phyloP scores from a whole-genome alignment of 2,329 filamentous ascomycete genomes.

The Stemphylium vesicarium region DNA sequence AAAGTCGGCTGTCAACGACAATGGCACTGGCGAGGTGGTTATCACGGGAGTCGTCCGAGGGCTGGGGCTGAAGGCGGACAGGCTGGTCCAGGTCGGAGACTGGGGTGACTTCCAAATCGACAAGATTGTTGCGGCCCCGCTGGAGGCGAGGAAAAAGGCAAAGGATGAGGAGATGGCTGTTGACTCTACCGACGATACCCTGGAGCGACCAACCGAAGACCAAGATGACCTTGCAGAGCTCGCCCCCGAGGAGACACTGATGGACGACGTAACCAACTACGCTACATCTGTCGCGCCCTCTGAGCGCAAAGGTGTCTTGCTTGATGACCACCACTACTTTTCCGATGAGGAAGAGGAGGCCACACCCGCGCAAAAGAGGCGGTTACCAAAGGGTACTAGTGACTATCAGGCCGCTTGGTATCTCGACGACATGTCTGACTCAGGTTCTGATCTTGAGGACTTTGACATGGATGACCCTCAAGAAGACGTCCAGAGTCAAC shows the following conservation, averaged over 20 bases:
- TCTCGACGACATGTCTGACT: slow-evolving; percentile 79
- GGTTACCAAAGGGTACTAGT: slow-evolving; percentile 88
- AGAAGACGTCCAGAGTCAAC: slow-evolving; percentile 59
- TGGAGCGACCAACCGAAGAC: slow-evolving; percentile 78
- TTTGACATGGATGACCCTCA: slow-evolving; percentile 66
- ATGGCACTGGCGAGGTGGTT: slow-evolving; percentile 64
- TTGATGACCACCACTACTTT: slow-evolving; percentile 98
- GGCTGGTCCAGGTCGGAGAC: slow-evolving; percentile 87
- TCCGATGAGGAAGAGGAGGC: slow-evolving; percentile 78
- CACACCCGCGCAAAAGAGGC: slow-evolving; percentile 68
- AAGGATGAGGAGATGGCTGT: slow-evolving; percentile 72
- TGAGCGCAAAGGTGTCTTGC: slow-evolving; percentile 78
- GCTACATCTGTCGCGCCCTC: slow-evolving; percentile 55
- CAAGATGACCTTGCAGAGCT: slow-evolving; percentile 83
- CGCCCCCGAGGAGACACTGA: slow-evolving; percentile 83
- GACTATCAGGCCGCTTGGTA: slow-evolving; percentile 96
- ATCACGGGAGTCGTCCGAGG: slow-evolving; percentile 87
- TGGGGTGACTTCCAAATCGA: slow-evolving; percentile 95
- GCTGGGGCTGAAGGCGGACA: slow-evolving; percentile 84
- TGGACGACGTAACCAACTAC: slow-evolving; percentile 69
- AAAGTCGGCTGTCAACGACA: slow-evolving; percentile 52
- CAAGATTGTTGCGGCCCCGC: slow-evolving; percentile 80
- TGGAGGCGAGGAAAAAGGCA: slow-evolving; percentile 62
- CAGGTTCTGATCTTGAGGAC: slow-evolving; percentile 78
- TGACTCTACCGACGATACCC: slow-evolving; percentile 63